Evolutionary conservation across 2,329 filamentous ascomycete species (phyloP).

Genomic region (Neofusicoccum parvum): DNA sequence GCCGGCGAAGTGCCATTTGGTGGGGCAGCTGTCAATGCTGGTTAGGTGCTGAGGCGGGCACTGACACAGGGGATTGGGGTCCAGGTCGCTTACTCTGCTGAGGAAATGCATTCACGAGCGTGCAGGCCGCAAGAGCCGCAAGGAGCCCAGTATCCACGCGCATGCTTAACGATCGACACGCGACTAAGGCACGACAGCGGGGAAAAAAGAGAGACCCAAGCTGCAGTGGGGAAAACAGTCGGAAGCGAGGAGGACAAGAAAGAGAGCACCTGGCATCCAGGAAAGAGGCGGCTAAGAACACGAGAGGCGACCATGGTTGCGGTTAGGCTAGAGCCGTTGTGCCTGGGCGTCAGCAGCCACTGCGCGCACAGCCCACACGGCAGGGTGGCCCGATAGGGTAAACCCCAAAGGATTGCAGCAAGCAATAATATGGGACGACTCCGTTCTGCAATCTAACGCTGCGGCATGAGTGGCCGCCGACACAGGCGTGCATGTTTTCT

Average conservation of each 20-base stretch:
- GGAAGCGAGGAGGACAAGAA: neutral
- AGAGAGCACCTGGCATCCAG: neutral
- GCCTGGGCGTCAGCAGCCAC: constrained; percentile 12
- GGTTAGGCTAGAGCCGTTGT: neutral
- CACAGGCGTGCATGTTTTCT: too few species aligned
- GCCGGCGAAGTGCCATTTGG: neutral
- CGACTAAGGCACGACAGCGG: neutral
- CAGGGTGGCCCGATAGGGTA: neutral
- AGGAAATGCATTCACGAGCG: neutral
- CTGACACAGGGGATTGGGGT: neutral
- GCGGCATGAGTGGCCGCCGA: too few species aligned
- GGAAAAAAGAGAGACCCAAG: neutral
- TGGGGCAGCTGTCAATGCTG: neutral
- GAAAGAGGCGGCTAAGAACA: neutral
- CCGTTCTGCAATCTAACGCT: too few species aligned
- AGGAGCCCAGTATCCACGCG: neutral
- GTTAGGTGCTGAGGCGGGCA: neutral
- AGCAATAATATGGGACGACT: too few species aligned
- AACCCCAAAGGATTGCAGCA: too few species aligned
- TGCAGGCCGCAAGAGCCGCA: neutral
- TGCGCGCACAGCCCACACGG: neutral
- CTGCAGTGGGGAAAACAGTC: neutral
- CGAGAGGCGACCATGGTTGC: neutral
- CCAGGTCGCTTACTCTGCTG: constrained; percentile 7
- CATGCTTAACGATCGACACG: neutral